Base-by-base conservation (phyloP, 192 early-diverging fungal species). In the Allomyces arbusculus region DNA sequence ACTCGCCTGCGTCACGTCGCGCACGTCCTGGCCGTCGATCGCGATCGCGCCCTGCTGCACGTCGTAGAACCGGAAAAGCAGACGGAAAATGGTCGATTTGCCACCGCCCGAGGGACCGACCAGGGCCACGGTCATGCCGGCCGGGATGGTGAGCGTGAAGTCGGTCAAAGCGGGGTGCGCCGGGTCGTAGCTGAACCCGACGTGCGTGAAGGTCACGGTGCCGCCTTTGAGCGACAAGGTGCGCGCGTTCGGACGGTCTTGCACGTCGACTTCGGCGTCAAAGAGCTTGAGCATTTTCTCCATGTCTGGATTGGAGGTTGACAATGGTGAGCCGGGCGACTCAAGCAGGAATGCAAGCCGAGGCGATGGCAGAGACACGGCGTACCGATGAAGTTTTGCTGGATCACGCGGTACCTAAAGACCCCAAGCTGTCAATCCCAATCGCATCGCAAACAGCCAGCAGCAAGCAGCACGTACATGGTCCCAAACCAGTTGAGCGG, bases 61-160 rank as follows among this genome's bases (percentile, higher is more conserved):
- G 69, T 98, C 92, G 76, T 95, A 95, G 72, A 93, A 95, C 5
- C 91, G 81, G 80, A 94, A 92, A 11, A 96, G 73, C 24, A 96
- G 74, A 40, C 88, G 78, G 44, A 87, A 70, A 55, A 89, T 88
- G 0, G 87, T 88, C 25, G 83, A 88, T 71, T 89, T 88, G 22
- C 72, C 89, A 10, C 77, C 76, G 14, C 89, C 89, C 24, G 83
- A 82, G 24, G 86, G 87, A 16, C 89, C 89, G 1, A 91, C 88
- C 3, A 91, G 74, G 11, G 89, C 90, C 12, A 88, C 83, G 1
- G 89, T 91, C 24, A 77, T 73, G 20, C 88, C 87, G 40, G 84
- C 76, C 19, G 84, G 82, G 12, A 87, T 83, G 6, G 69, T 74
- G 67, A 92, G 91, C 1, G 77, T 82, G 23, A 92, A 68, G 66